Base-by-base conservation (phyloP, 192 early-diverging fungal species). In the Umbelopsis ramanniana region DNA sequence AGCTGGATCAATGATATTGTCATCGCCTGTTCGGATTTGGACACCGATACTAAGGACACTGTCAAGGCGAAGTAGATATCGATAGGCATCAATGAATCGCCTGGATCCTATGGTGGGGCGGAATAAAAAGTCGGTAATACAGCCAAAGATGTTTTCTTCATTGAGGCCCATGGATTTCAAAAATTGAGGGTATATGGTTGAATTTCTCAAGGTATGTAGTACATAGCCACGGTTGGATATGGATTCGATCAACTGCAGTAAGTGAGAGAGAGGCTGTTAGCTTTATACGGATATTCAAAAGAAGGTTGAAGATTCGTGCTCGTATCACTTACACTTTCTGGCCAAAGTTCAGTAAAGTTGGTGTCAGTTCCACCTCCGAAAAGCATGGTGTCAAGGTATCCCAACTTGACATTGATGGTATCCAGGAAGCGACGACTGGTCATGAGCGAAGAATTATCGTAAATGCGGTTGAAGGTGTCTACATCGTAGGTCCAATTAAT, bases 401-500 rank as follows among this genome's bases (percentile, higher is more conserved):
- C 6, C 0, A 17, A 23, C 35, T 72, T 72, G 52, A 46, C 53
- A 45, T 72, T 72, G 26, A 72, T 52, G 19, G 54, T 60, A 37
- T 37, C 45, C 37, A 72, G 26, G 17, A 57, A 26, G 8, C 38
- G 29, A 22, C 19, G 35, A 46, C 53, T 55, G 11, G 52, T 53
- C 71, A 43, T 29, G 24, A 46, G 11, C n/a, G 52, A 57, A 10
- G 45, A 46, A 46, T 72, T 46, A 24, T 53, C 45, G 47, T 66
- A 78, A 4, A 78, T 35, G 2, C 23, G 26, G 1, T 37, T 33
- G 35, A 78, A 57, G 10, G 53, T 43, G 4, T 53, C 53, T 33
- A 73, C 55, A 70, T 82, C 69, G 55, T 75, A 75, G 17, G 68
- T 60, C 81, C 81, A 82, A 54, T 82, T 77, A 12, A 82, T 74